Percentiles rank a stretch among this genome's conserved stretches.
Evolutionary conservation across 768 basidiomycete species (phyloP).

Genomic region (Boletus reticulatus): DNA sequence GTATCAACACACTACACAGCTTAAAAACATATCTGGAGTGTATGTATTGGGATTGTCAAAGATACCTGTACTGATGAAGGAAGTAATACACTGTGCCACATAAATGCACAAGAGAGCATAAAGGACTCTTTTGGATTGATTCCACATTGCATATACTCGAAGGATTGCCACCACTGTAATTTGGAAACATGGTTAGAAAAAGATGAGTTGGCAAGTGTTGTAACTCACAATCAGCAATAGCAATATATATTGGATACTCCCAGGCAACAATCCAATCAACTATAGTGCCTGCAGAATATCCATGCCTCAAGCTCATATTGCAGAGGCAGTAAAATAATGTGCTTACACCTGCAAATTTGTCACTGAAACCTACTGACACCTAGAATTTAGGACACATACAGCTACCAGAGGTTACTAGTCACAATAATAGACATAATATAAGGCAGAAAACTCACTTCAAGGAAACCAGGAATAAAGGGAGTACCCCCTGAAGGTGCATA

Average conservation of each 20-base stretch:
- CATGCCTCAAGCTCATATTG: neutral
- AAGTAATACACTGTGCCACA: neutral
- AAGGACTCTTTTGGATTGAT: constrained; percentile 6
- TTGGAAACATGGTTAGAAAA: neutral
- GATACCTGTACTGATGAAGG: neutral
- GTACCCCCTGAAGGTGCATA: neutral
- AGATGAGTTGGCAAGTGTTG: no score
- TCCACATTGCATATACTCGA: constrained; percentile 12
- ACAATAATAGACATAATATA: neutral
- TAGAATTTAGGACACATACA: neutral
- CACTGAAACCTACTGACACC: neutral
- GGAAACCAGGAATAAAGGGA: neutral
- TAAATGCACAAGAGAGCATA: constrained; percentile 1
- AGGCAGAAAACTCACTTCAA: neutral
- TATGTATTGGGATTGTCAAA: constrained; percentile 1
- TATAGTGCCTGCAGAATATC: neutral
- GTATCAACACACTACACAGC: neutral
- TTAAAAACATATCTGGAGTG: neutral
- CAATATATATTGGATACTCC: constrained; percentile 4
- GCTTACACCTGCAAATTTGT: constrained; percentile 9
- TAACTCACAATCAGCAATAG: constrained; percentile 11
- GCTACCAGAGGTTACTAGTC: neutral
- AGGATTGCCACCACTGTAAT: constrained; percentile 14
- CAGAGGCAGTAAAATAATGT: no score
- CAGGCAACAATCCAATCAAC: neutral